Conservation (phyloP, 805 yeast genomes). For the Scheffersomyces lignosus region DNA sequence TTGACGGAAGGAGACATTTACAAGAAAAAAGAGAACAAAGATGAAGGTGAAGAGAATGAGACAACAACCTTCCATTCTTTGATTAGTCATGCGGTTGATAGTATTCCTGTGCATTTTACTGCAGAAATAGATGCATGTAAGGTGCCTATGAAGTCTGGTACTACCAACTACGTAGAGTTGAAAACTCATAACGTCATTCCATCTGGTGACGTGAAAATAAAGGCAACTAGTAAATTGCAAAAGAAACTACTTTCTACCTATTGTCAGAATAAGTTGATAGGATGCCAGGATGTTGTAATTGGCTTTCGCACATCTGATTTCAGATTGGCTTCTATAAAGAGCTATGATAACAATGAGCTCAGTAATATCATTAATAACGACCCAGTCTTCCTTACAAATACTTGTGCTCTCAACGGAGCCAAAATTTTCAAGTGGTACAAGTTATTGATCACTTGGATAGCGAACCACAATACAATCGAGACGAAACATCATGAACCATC, state of each 20-base stretch:
- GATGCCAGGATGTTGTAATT: constrained; percentile 13
- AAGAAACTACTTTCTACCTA: constrained; percentile 14
- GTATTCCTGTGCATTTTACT: constrained; percentile 13
- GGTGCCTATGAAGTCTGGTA: constrained; percentile 2
- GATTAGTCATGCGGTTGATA: constrained; percentile 9
- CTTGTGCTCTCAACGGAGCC: constrained; percentile 10
- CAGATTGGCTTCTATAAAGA: constrained; percentile 12
- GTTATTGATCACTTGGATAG: constrained; percentile 10
- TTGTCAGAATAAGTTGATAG: constrained; percentile 18
- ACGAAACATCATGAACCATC: neutral
- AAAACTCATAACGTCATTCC: constrained; percentile 17
- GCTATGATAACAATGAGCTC: constrained; percentile 8
- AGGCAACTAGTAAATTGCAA: constrained; percentile 3
- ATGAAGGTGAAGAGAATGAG: neutral
- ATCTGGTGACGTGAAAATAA: neutral
- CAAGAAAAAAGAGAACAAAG: neutral
- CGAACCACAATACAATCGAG: neutral
- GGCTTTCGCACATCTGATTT: constrained; percentile 16
- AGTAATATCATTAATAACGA: neutral
- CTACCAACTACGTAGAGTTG: constrained; percentile 19
- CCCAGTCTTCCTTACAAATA: neutral
- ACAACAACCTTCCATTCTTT: constrained; percentile 14
- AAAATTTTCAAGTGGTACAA: constrained; percentile 17
- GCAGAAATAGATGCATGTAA: constrained; percentile 24
- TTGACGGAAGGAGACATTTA: constrained; percentile 1